Conservation (phyloP, 139 green algal species). For the Dunaliella primolecta region DNA sequence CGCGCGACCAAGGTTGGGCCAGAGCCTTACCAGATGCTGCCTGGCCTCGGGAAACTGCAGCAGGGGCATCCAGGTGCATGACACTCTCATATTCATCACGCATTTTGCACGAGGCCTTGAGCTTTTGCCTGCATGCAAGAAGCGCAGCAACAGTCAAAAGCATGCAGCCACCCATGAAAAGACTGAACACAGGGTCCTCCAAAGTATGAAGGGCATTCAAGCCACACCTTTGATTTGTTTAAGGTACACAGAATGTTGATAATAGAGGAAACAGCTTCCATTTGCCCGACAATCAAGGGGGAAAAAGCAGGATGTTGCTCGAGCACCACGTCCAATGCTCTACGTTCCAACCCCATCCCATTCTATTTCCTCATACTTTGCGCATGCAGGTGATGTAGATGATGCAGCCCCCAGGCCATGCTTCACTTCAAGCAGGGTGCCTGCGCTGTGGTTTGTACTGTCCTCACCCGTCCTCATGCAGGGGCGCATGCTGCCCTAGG, state of each 20-base stretch:
- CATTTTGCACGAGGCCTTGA: conserved; percentile 61
- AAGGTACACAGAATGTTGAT: no score
- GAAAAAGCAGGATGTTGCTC: no score
- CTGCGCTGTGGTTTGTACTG: no score
- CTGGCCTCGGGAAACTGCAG: conserved; percentile 8
- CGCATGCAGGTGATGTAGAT: no score
- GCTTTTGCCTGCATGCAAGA: conserved; percentile 49
- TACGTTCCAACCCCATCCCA: no score
- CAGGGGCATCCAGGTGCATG: conserved; percentile 36
- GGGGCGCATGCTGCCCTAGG: conserved; percentile 40
- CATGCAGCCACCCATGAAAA: neutral
- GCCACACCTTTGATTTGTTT: no score
- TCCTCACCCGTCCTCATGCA: conserved; percentile 68
- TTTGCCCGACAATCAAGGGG: no score
- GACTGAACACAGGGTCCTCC: neutral
- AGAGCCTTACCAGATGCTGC: neutral
- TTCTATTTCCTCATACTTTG: no score
- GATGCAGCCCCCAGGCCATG: no score
- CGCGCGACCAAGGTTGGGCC: neutral
- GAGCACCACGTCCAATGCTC: no score
- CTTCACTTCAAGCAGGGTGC: no score
- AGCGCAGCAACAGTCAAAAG: neutral
- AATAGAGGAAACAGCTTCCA: no score
- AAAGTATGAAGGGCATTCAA: neutral
- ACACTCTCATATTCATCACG: conserved; percentile 47